Evolutionary conservation across 805 yeast genomes (phyloP).

Genomic region (Nakazawaea siamensis): DNA sequence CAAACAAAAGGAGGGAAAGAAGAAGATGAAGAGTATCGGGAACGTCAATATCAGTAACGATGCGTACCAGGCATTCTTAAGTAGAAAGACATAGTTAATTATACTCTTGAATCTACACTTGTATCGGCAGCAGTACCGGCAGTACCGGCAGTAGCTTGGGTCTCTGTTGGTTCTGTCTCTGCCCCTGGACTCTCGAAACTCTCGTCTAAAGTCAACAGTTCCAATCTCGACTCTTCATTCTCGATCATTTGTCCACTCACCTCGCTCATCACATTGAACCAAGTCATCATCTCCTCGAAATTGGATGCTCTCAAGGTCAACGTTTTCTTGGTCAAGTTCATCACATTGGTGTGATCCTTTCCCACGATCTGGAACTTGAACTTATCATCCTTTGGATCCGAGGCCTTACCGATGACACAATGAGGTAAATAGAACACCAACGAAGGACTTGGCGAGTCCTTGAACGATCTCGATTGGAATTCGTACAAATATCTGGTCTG

Average conservation of each 20-base stretch:
- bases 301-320: constrained; percentile 34
- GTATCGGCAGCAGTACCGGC: constrained; percentile 4
- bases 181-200: constrained; percentile 6
- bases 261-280: constrained; percentile 34
- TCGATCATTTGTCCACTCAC: constrained; percentile 18
- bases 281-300: constrained; percentile 33
- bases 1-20: constrained; percentile 92
- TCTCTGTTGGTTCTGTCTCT: neutral
- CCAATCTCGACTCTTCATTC: constrained; percentile 12
- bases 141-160: neutral
- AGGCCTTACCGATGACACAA: constrained; percentile 27
- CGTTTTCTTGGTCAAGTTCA: constrained; percentile 19
- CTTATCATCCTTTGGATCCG: constrained; percentile 23
- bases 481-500: constrained; percentile 36
- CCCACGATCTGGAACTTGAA: constrained; percentile 34
- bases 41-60: constrained; percentile 71
- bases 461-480: constrained; percentile 33
- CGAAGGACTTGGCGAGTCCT: constrained; percentile 35
- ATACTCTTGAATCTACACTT: constrained; percentile 1
- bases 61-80: constrained; percentile 81
- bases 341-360: constrained; percentile 27
- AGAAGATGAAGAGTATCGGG: constrained; percentile 72
- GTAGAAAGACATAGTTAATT: constrained; percentile 16
- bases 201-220: constrained; percentile 8
- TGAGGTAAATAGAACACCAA: constrained; percentile 39